These are phyloP conservation scores for Ocimum tenuiflorum DNA, from an alignment of 257 asterid species.

Conservation along the genomic window DNA sequence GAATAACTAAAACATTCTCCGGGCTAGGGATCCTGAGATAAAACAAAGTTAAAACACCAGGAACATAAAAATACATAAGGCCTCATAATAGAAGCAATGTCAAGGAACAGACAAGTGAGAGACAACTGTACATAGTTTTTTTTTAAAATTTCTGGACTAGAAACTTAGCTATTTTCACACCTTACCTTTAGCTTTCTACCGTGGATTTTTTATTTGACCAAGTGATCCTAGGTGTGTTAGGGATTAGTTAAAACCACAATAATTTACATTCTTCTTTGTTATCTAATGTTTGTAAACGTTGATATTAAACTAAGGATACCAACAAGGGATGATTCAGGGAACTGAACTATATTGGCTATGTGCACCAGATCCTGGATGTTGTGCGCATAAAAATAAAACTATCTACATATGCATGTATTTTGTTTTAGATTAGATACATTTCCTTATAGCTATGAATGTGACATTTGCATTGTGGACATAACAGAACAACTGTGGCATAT, in stretches of 20 bases:
- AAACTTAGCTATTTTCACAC: conserved; percentile 1
- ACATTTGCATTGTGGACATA: neutral
- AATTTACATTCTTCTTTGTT: neutral
- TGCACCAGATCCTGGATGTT: neutral
- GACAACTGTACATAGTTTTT: neutral
- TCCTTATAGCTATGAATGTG: neutral
- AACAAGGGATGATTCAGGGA: neutral
- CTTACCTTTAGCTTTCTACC: neutral
- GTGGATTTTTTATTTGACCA: neutral
- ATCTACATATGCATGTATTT: conserved; percentile 7
- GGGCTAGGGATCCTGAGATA: conserved; percentile 64
- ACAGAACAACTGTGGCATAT: conserved; percentile 12
- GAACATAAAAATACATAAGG: neutral
- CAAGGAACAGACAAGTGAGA: neutral
- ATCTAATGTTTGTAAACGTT: neutral
- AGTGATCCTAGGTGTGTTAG: neutral
- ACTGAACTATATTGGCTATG: neutral
- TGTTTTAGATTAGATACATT: neutral
- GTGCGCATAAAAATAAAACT: neutral
- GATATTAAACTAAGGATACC: neutral
- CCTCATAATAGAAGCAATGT: neutral
- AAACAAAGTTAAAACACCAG: conserved; percentile 12
- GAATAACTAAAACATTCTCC: conserved; percentile 70
- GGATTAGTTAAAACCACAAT: neutral
- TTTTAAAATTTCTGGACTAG: neutral